Conservation (phyloP, 768 basidiomycete species). For the Lactifluus hygrophoroides region DNA sequence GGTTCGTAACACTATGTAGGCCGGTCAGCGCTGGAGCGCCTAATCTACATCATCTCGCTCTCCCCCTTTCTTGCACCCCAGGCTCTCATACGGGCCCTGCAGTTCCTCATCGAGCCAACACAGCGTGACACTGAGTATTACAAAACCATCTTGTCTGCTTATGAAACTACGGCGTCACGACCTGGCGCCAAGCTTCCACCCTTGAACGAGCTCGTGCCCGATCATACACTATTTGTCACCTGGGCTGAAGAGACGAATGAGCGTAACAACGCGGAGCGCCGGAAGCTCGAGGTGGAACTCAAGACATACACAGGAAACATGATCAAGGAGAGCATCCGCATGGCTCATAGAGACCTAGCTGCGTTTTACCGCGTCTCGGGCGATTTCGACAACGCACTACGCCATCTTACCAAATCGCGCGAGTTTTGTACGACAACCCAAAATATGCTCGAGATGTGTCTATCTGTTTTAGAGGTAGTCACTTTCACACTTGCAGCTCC, state of each 20-base stretch:
- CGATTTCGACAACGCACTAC: constrained; percentile 61
- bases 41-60: constrained; percentile 54
- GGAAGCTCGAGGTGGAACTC: constrained; percentile 87
- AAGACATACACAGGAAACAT: constrained; percentile 94
- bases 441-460: constrained; percentile 91
- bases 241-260: constrained; percentile 67
- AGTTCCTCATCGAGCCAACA: constrained; percentile 42
- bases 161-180: constrained; percentile 37
- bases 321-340: constrained; percentile 97
- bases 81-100: constrained; percentile 59
- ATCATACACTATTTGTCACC: constrained; percentile 32
- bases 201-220: constrained; percentile 39
- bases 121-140: constrained; percentile 63
- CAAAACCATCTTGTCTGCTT: constrained; percentile 41
- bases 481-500: not conserved
- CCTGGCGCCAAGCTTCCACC: constrained; percentile 37
- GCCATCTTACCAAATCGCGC: constrained; percentile 82
- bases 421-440: constrained; percentile 88
- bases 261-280: constrained; percentile 63
- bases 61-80: constrained; percentile 66
- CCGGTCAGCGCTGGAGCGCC: constrained; percentile 66
- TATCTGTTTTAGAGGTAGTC: constrained; percentile 68
- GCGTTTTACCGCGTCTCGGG: constrained; percentile 68
- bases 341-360: constrained; percentile 86
- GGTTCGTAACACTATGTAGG: constrained; percentile 33